A percentile compares a stretch with the other conserved stretches of the same genome.
Evolutionary conservation across 2,329 filamentous ascomycete species (phyloP).

Genomic region (Xylariaceae sp.): DNA sequence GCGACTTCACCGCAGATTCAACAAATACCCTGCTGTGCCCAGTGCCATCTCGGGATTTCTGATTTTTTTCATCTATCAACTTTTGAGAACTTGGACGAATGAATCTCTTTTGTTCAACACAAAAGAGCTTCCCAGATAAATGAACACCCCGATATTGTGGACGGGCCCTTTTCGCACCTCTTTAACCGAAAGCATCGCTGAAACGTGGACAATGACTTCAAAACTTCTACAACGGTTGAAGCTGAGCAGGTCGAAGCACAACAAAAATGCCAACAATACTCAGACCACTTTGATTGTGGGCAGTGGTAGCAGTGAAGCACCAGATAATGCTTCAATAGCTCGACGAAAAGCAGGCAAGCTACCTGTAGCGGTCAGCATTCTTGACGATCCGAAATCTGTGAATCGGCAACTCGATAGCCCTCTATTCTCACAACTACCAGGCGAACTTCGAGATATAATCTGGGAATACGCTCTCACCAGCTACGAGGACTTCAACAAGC

Average conservation of each 20-base stretch:
- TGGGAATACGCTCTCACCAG: conserved; percentile 24
- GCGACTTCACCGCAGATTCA: too few relatives aligned
- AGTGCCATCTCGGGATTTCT: too few relatives aligned
- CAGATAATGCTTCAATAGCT: background rate
- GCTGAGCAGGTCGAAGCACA: conserved; percentile 3
- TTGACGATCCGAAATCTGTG: conserved; percentile 14
- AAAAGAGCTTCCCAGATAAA: background rate
- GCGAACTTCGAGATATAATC: conserved; percentile 24
- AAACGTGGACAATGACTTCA: conserved; percentile 17
- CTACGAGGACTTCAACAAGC: conserved; percentile 19
- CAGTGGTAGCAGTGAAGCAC: conserved; percentile 3
- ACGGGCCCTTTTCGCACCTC: conserved; percentile 3
- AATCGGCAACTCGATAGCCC: conserved; percentile 17
- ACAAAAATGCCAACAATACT: conserved; percentile 1
- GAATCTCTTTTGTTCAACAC: too few relatives aligned
- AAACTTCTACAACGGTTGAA: conserved; percentile 12
- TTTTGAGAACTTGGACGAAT: too few relatives aligned
- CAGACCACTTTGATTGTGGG: conserved; percentile 4
- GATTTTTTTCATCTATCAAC: too few relatives aligned
- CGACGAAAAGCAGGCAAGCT: conserved; percentile 10
- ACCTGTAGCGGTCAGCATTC: conserved; percentile 16
- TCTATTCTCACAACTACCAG: conserved; percentile 23
- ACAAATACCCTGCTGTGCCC: too few relatives aligned
- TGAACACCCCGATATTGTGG: background rate
- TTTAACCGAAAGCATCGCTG: conserved; percentile 10